A percentile compares a stretch with the other conserved stretches of the same genome.
phyloP scores from a whole-genome alignment of 176 grass and related monocot species.

The Rhynchospora breviuscula region DNA sequence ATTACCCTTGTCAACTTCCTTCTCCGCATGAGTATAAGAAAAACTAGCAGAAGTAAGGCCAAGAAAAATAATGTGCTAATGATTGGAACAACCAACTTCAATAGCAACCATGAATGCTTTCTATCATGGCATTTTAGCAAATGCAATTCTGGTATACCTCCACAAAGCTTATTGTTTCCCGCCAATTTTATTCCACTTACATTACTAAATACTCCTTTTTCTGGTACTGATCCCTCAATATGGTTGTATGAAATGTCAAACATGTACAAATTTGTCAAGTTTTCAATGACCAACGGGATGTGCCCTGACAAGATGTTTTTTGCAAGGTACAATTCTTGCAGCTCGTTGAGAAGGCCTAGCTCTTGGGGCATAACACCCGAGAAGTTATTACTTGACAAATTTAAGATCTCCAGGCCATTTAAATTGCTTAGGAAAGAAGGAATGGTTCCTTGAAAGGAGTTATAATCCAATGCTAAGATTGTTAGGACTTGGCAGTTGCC shows the following conservation, averaged over 20 bases:
- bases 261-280: background rate
- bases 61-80: background rate
- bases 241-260: background rate
- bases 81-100: slow-evolving; percentile 15
- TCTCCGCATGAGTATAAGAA: slow-evolving; percentile 12
- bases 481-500: background rate
- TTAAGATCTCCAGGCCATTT: background rate
- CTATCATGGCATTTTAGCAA: slow-evolving; percentile 13
- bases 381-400: background rate
- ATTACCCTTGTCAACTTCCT: background rate
- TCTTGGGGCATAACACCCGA: background rate
- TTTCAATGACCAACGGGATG: background rate
- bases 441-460: background rate
- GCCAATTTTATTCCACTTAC: background rate
- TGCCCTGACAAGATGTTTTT: background rate
- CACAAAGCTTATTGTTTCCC: background rate
- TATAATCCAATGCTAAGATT: background rate
- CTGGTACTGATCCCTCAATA: background rate
- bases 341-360: background rate
- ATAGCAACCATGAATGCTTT: background rate
- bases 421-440: background rate
- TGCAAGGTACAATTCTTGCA: background rate
- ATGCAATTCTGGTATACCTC: background rate
- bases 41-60: background rate
- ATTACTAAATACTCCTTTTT: background rate